Percentiles rank a stretch among this genome's conserved stretches.
Evolutionary conservation across 2,329 filamentous ascomycete species (phyloP).

Genomic region (Ilyonectria sp.): DNA sequence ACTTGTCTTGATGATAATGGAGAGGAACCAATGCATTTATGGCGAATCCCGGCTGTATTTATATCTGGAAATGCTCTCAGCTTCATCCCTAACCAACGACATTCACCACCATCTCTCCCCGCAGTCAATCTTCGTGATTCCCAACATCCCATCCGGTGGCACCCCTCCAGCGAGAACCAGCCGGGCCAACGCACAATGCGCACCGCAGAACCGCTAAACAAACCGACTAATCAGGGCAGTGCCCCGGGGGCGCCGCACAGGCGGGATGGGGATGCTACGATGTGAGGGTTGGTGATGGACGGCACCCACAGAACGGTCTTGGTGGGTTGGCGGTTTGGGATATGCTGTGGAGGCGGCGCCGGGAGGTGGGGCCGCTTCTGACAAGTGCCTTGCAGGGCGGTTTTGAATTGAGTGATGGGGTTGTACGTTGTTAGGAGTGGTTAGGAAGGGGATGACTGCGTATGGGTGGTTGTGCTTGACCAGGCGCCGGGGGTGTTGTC

Average conservation of each 20-base stretch:
- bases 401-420: slow-evolving; percentile 16
- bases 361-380: slow-evolving; percentile 13
- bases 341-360: slow-evolving; percentile 17
- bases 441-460: neutral
- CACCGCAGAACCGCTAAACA: neutral
- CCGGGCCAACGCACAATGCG: neutral
- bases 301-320: neutral
- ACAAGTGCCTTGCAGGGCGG: slow-evolving; percentile 10
- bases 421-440: slow-evolving; percentile 2
- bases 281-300: neutral
- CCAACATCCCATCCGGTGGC: neutral
- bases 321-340: slow-evolving; percentile 1
- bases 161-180: neutral
- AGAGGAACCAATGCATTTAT: neutral
- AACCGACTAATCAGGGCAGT: too few species aligned
- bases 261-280: too few species aligned
- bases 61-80: neutral
- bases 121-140: neutral
- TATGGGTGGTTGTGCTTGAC: neutral
- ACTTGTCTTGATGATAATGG: neutral
- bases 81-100: neutral
- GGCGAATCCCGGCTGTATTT: slow-evolving; percentile 26
- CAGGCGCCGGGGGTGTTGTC: neutral
- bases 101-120: neutral
- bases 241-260: too few species aligned